A percentile compares a stretch with the other conserved stretches of the same genome.
Evolutionary conservation across 129 eudicot species (phyloP).

Genomic region (Centaurea solstitialis): DNA sequence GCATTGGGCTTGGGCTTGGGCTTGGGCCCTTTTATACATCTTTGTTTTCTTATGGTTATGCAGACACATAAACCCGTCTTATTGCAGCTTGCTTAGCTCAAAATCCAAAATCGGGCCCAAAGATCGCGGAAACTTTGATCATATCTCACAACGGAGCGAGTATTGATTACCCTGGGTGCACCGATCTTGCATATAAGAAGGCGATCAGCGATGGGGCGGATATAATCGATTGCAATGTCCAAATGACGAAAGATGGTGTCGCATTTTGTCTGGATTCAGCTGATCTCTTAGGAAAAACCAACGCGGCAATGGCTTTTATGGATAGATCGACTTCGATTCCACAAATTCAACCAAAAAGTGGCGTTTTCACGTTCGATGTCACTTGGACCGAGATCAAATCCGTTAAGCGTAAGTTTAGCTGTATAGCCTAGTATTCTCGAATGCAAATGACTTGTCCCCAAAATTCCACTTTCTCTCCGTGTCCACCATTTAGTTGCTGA

Average conservation of each 20-base stretch:
- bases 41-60: not conserved
- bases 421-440: not conserved
- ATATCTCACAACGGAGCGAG: conserved; percentile 92
- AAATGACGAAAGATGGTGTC: conserved; percentile 85
- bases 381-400: conserved; percentile 82
- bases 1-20: not conserved
- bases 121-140: conserved; percentile 41
- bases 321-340: conserved; percentile 47
- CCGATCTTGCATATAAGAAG: conserved; percentile 83
- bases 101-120: conserved; percentile 41
- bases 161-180: conserved; percentile 75
- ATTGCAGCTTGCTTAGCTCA: conserved; percentile 85
- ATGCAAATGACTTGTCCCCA: not conserved
- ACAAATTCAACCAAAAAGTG: conserved; percentile 60
- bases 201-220: conserved; percentile 88
- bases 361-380: conserved; percentile 90
- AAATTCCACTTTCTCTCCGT: not conserved
- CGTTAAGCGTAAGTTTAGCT: conserved; percentile 57
- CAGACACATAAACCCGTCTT: not conserved
- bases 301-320: conserved; percentile 57
- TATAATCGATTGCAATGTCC: conserved; percentile 86
- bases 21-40: not conserved
- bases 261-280: conserved; percentile 73
- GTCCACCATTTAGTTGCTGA: not conserved
- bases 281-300: conserved; percentile 68